Base-by-base conservation (phyloP, 441 rosid species). In the Omphalea diandra region DNA sequence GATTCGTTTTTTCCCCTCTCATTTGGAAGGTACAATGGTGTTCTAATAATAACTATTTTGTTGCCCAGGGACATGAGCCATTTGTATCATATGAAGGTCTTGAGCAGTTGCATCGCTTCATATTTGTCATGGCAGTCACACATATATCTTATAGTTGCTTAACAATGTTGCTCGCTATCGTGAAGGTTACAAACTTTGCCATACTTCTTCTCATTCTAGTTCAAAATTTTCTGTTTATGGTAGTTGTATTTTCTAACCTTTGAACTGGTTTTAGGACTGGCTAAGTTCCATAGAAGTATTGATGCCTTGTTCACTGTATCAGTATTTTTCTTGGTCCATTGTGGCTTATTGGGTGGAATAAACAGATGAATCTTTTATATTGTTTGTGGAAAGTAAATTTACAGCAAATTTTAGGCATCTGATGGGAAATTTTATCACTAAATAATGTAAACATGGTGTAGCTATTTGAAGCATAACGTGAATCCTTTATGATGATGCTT, bases 101-200 rank as follows among this genome's bases (percentile, higher is more conserved):
- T 18, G 98, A 93, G 85, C 97, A 89, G 81, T 67, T 93, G 85
- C 98, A 93, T 71, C 96, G 97, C 65, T 93, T 93, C 88, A 93
- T 93, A 77, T 93, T 93, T 76, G 84, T 93, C 79, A 93, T 93
- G 98, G 97, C 98, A 32, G 75, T 93, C 81, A 93, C 98, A 36
- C 98, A 93, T 73, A 63, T 93, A 71, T 84, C 89, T 49, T 93
- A 90, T 86, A 90, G 98, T 79, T 90, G 97, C 83, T 84, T 93
- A 77, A 93, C 97, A 57, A 89, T 93, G 98, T 76, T 93, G 83
- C 84, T 93, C 75, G 94, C 96, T 61, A 83, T 93, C 73, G 91
- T 93, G 60, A 93, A 93, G 97, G 98, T 93, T 71, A 26, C 54
- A 32, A 53, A 60, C 18, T 55, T 29, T 41, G 17, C 33, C 67